Base-by-base conservation (phyloP, 129 eudicot species). In the Apium graveolens region DNA sequence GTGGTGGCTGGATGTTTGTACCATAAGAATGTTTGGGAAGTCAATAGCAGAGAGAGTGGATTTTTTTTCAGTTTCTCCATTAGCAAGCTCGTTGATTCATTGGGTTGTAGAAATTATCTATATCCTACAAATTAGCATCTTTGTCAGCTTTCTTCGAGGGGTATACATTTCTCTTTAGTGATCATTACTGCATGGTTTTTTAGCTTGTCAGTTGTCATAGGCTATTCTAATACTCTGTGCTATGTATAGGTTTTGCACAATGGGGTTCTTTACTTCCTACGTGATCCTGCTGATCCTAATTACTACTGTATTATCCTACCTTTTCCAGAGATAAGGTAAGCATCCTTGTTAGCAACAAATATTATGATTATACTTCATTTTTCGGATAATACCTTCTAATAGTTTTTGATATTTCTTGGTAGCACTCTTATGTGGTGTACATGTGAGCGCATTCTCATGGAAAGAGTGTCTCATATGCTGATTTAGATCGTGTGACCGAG, bases 131-230 rank as follows among this genome's bases (percentile, higher is more conserved):
- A 93, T 91, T 78, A 91, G 97, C 43, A 88, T 93, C 84, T 91
- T 93, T 78, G 97, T 93, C 74, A 89, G 96, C 85, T 97, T 93
- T 91, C 98, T 93, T 80, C 93, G 97, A 81, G 97, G 96, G 93
- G 98, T 93, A 86, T 69, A 55, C 51, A 49, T 32, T 24, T 73
- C 21, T 53, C n/a, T 31, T 32, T 24, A 16, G 26, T 57, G 21
- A 75, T 45, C 17, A 76, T 37, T 18, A 0, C 69, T 38, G 21
- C 17, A 37, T n/a, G n/a, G n/a, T n/a, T n/a, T n/a, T n/a, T n/a
- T n/a, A n/a, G n/a, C n/a, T n/a, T n/a, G n/a, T n/a, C n/a, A n/a
- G n/a, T n/a, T n/a, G n/a, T n/a, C n/a, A n/a, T n/a, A n/a, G n/a
- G n/a, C n/a, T n/a, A n/a, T n/a, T n/a, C n/a, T n/a, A n/a, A n/a